Evolutionary conservation across 495 filamentous ascomycete genomes (phyloP).

Genomic region (Endocarpon pusillum): DNA sequence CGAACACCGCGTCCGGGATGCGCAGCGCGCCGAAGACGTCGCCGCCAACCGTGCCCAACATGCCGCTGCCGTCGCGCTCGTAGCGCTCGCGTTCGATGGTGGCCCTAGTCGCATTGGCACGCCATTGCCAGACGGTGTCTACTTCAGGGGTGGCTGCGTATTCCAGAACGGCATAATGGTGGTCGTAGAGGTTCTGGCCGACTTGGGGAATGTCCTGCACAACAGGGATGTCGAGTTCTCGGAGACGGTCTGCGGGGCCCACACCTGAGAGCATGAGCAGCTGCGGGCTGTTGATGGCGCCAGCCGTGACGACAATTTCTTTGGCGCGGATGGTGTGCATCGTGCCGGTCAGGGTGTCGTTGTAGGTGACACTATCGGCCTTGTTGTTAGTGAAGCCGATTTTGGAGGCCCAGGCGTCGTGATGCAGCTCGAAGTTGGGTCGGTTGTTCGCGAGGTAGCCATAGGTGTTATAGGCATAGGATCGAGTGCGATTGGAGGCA

Average conservation of each 20-base stretch:
- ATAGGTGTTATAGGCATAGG: constrained; percentile 1
- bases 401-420: constrained; percentile 7
- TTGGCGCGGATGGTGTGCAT: constrained; percentile 13
- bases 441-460: constrained; percentile 1
- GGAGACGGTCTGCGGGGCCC: constrained; percentile 12
- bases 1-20: constrained; percentile 3
- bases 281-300: constrained; percentile 27
- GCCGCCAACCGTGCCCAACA: constrained; percentile 1
- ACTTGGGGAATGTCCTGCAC: constrained; percentile 14
- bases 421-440: constrained; percentile 8
- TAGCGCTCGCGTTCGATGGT: neutral
- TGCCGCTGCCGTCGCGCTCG: neutral
- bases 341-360: constrained; percentile 1
- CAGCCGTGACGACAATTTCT: constrained; percentile 30
- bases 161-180: constrained; percentile 3
- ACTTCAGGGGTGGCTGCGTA: neutral
- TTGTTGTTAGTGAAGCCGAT: constrained; percentile 8
- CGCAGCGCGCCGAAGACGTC: constrained; percentile 3
- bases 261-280: constrained; percentile 31
- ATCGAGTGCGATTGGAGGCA: constrained; percentile 2
- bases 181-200: constrained; percentile 16
- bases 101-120: neutral
- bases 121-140: constrained; percentile 1
- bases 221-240: constrained; percentile 12
- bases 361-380: constrained; percentile 20